These are phyloP conservation scores for Clonostachys rosea DNA, from an alignment of 2,329 filamentous ascomycete genomes.

Conservation along the genomic window DNA sequence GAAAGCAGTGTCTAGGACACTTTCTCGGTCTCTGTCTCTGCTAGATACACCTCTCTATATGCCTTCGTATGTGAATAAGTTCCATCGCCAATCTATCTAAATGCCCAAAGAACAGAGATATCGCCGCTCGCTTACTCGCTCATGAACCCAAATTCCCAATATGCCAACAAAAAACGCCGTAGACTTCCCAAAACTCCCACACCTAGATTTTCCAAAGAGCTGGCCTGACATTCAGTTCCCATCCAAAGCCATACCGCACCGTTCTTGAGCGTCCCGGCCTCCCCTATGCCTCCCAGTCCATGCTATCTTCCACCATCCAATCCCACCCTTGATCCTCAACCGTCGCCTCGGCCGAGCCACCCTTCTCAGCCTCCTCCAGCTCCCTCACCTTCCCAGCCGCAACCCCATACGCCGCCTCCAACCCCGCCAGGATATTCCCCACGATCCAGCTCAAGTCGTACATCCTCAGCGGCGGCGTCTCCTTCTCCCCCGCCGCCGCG, in stretches of 20 bases:
- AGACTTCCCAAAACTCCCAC: no score
- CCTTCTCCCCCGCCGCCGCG: slow-evolving; percentile 36
- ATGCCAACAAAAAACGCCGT: background rate
- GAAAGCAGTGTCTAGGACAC: no score
- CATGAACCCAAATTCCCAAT: background rate
- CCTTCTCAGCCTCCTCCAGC: slow-evolving; percentile 4
- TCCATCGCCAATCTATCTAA: no score
- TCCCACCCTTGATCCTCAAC: slow-evolving; percentile 19
- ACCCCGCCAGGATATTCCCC: slow-evolving; percentile 47
- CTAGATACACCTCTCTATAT: no score
- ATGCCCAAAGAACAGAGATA: no score
- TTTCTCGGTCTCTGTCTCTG: no score
- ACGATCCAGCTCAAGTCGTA: slow-evolving; percentile 61
- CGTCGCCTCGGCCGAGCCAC: background rate
- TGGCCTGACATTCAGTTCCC: no score
- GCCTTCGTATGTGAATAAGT: no score
- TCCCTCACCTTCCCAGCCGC: slow-evolving; percentile 37
- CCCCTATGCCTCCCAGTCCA: slow-evolving; percentile 26
- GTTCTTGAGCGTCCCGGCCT: no score
- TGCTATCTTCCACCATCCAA: slow-evolving; percentile 30
- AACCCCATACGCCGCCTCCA: slow-evolving; percentile 52
- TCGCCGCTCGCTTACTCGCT: no score
- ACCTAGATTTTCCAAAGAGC: no score
- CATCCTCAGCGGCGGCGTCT: slow-evolving; percentile 41
- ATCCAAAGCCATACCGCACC: no score